Percentiles rank a stretch among this genome's conserved stretches.
Evolutionary conservation across 306 rosid species (phyloP).

Genomic region (Malus asiatica): DNA sequence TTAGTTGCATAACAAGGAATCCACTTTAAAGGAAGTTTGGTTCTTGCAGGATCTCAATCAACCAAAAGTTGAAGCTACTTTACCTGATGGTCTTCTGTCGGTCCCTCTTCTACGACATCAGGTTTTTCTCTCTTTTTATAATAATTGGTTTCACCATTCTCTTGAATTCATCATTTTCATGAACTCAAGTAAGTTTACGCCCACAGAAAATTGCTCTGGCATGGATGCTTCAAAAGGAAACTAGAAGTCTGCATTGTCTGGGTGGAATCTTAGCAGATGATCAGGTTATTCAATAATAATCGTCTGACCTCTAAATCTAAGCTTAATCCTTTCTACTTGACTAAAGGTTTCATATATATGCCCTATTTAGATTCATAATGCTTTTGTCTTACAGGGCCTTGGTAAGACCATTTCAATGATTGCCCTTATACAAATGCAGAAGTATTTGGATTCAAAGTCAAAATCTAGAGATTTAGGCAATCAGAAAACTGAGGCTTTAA

Average conservation of each 20-base stretch:
- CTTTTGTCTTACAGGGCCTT: slow-evolving; percentile 71
- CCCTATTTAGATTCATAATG: slow-evolving; percentile 13
- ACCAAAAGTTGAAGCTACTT: slow-evolving; percentile 53
- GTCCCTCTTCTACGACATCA: slow-evolving; percentile 91
- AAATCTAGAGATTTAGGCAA: slow-evolving; percentile 45
- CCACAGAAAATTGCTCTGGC: slow-evolving; percentile 89
- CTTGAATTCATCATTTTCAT: slow-evolving; percentile 3
- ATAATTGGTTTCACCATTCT: not conserved
- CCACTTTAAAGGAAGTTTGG: slow-evolving; percentile 17
- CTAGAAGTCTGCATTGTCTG: slow-evolving; percentile 82
- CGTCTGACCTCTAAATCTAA: slow-evolving; percentile 3
- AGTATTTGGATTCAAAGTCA: slow-evolving; percentile 47
- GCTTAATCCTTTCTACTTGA: slow-evolving; percentile 8
- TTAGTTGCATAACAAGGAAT: not conserved
- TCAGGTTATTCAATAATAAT: slow-evolving; percentile 48
- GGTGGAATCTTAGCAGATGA: slow-evolving; percentile 99
- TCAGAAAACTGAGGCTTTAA: slow-evolving; percentile 71
- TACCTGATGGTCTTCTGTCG: slow-evolving; percentile 78
- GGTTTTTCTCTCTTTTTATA: slow-evolving; percentile 41
- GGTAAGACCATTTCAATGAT: slow-evolving; percentile 95
- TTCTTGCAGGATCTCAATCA: slow-evolving; percentile 78
- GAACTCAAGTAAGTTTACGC: slow-evolving; percentile 17
- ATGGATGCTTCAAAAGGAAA: slow-evolving; percentile 98
- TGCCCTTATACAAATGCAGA: slow-evolving; percentile 86
- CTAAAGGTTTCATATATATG: not conserved